These are phyloP conservation scores for Rhodomyrtus psidioides DNA, from an alignment of 441 rosid genomes.

Conservation along the genomic window DNA sequence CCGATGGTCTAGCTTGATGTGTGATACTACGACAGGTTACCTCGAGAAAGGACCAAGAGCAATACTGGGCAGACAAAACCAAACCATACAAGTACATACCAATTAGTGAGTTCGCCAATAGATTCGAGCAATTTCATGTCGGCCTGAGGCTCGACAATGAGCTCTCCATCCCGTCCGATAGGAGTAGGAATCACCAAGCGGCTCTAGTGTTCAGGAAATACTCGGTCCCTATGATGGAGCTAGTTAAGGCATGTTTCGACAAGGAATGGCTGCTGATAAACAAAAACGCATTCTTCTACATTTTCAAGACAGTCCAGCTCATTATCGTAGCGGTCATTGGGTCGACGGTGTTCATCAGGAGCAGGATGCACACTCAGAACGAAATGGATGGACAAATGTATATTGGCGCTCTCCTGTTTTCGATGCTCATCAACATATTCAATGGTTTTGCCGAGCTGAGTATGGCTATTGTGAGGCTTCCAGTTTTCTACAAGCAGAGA, in stretches of 20 bases:
- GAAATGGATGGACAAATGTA: constrained; percentile 43
- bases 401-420: constrained; percentile 56
- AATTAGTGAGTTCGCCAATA: constrained; percentile 53
- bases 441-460: constrained; percentile 77
- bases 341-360: constrained; percentile 56
- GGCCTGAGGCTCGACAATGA: constrained; percentile 47
- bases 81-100: constrained; percentile 51
- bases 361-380: constrained; percentile 34
- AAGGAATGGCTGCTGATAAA: constrained; percentile 75
- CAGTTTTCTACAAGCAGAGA: constrained; percentile 88
- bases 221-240: constrained; percentile 44
- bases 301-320: constrained; percentile 64
- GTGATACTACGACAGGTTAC: constrained; percentile 47
- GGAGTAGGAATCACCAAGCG: constrained; percentile 50
- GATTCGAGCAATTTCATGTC: constrained; percentile 57
- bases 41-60: constrained; percentile 87
- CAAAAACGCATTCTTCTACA: constrained; percentile 53
- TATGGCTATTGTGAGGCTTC: constrained; percentile 54
- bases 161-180: constrained; percentile 50
- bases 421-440: constrained; percentile 63
- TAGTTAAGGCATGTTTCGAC: constrained; percentile 69
- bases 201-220: constrained; percentile 59
- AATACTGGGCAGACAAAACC: constrained; percentile 57
- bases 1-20: neutral
- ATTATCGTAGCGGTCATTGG: constrained; percentile 52